Percentiles rank a stretch among this genome's conserved stretches.
These are phyloP conservation scores for Trichophyton mentagrophytes DNA, from an alignment of 2,329 filamentous ascomycete genomes.

Conservation along the genomic window DNA sequence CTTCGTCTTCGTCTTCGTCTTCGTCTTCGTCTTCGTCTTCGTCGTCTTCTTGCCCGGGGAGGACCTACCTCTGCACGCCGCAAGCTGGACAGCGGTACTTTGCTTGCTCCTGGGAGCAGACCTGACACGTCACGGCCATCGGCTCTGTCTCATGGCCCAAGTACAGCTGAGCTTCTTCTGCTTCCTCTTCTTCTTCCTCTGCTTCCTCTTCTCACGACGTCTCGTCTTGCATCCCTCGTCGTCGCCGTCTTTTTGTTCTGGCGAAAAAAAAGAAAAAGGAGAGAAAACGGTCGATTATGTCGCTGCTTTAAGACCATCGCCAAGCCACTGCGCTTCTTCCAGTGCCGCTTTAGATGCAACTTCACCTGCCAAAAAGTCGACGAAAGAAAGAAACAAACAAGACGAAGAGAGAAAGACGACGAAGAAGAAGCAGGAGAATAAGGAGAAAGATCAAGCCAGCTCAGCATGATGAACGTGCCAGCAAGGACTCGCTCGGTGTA, in stretches of 20 bases:
- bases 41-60: not conserved
- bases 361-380: not conserved
- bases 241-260: not conserved
- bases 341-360: not conserved
- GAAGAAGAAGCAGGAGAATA: not conserved
- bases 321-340: not conserved
- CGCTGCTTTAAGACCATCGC: not conserved
- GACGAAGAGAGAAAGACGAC: not conserved
- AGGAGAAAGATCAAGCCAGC: not conserved
- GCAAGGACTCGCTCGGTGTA: conserved; percentile 60
- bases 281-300: not conserved
- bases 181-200: not conserved
- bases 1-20: not conserved
- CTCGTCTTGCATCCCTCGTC: too few relatives aligned
- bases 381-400: not conserved
- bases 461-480: conserved; percentile 10
- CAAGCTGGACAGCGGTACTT: conserved; percentile 25
- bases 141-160: not conserved
- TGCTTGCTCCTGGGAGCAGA: conserved; percentile 19
- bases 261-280: not conserved
- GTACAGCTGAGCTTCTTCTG: not conserved
- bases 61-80: conserved; percentile 17
- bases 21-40: not conserved
- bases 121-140: conserved; percentile 15
- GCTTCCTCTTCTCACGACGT: too few relatives aligned